Percentiles rank a stretch among this genome's conserved stretches.
Conservation (phyloP, 164 flowering plant genomes). For the Umbellularia californica region DNA sequence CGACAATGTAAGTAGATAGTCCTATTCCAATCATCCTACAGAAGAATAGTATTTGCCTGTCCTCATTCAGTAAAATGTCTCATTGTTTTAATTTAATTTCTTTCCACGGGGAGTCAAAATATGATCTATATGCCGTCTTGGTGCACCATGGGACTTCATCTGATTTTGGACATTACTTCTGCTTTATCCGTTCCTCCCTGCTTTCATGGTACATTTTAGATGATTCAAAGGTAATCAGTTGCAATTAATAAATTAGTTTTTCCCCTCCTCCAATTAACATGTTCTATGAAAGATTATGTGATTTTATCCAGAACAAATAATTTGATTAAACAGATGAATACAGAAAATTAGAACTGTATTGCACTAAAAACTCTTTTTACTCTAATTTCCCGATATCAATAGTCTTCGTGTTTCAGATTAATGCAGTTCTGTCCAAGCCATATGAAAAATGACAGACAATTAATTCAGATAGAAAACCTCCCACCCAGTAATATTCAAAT, state of each 20-base stretch:
- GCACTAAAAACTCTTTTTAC: too few species aligned
- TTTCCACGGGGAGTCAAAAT: conserved; percentile 33
- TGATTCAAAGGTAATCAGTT: conserved; percentile 61
- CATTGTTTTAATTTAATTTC: not conserved
- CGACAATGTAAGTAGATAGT: conserved; percentile 38
- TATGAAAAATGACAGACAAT: not conserved
- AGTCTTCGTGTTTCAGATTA: not conserved
- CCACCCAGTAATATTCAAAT: not conserved
- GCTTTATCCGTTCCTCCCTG: conserved; percentile 62
- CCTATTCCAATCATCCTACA: not conserved
- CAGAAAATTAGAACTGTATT: too few species aligned
- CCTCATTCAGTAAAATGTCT: too few species aligned
- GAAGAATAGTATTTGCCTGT: not conserved
- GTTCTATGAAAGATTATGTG: not conserved
- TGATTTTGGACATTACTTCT: conserved; percentile 75
- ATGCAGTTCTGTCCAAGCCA: not conserved
- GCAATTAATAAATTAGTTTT: not conserved
- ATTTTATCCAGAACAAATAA: not conserved
- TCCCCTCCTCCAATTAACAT: not conserved
- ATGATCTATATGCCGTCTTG: conserved; percentile 78
- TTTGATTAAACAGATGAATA: too few species aligned
- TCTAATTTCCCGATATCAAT: not conserved
- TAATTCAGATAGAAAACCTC: not conserved
- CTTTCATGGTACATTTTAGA: conserved; percentile 68
- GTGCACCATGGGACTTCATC: conserved; percentile 61